Conservation (phyloP, 2,329 filamentous ascomycete species). For the Chaetomiaceae sp. region DNA sequence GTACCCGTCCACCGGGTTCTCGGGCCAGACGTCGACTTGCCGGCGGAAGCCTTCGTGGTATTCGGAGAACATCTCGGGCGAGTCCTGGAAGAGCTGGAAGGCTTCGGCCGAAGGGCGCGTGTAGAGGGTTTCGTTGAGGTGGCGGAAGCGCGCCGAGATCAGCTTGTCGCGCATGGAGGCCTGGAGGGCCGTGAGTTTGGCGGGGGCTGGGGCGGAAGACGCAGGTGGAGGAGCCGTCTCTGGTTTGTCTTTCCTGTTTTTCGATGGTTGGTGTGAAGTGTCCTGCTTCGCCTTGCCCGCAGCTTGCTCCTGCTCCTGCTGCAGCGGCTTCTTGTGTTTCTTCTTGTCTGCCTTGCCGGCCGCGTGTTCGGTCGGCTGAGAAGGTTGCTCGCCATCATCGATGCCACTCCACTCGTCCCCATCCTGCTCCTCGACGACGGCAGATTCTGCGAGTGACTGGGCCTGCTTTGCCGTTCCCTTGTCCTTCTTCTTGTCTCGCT, state of each 20-base stretch:
- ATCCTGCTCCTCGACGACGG: not conserved
- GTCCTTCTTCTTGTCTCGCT: conserved; percentile 30
- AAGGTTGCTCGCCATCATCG: conserved; percentile 21
- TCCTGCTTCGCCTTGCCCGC: conserved; percentile 29
- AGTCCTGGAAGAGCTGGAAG: conserved; percentile 73
- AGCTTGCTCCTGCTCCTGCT: conserved; percentile 21
- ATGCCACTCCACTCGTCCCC: conserved; percentile 23
- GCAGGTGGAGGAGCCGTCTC: conserved; percentile 20
- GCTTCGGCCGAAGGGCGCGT: conserved; percentile 81
- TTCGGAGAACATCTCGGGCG: conserved; percentile 89
- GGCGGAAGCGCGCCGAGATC: conserved; percentile 88
- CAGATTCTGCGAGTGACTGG: too few relatives aligned
- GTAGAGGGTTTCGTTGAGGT: conserved; percentile 95
- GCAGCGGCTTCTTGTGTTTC: conserved; percentile 21
- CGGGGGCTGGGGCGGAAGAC: conserved; percentile 36
- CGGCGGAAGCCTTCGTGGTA: conserved; percentile 96
- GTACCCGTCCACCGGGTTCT: conserved; percentile 90
- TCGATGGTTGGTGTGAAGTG: conserved; percentile 5
- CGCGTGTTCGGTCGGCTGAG: conserved; percentile 23
- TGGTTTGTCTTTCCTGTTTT: conserved; percentile 28
- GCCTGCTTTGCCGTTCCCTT: conserved; percentile 23
- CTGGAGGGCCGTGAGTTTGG: conserved; percentile 84
- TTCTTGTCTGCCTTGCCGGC: conserved; percentile 31
- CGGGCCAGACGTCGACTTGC: conserved; percentile 92
- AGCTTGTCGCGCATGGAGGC: conserved; percentile 92